These are phyloP conservation scores for Massariosphaeria phaeospora DNA, from an alignment of 495 filamentous ascomycete species.

Conservation along the genomic window DNA sequence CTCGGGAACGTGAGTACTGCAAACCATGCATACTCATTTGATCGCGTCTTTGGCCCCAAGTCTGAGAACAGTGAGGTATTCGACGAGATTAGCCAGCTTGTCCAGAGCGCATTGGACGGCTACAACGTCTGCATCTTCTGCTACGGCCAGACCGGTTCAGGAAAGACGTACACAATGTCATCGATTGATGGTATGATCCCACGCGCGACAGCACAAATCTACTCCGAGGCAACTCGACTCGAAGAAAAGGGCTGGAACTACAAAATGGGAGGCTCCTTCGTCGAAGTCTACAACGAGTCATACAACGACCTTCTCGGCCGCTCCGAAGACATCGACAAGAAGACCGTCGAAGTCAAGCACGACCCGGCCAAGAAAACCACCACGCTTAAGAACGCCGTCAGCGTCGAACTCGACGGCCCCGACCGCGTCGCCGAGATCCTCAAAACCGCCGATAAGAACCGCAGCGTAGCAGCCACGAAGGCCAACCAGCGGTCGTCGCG, in stretches of 20 bases:
- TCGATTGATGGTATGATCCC: conserved; percentile 93
- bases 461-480: conserved; percentile 90
- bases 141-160: conserved; percentile 95
- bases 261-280: conserved; percentile 87
- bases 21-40: conserved; percentile 82
- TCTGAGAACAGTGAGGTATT: conserved; percentile 83
- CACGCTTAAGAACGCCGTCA: conserved; percentile 74
- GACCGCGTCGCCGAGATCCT: conserved; percentile 76
- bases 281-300: conserved; percentile 99
- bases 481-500: conserved; percentile 92
- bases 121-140: conserved; percentile 99
- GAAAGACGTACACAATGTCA: conserved; percentile 97
- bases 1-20: conserved; percentile 69
- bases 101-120: conserved; percentile 92
- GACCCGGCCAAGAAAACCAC: conserved; percentile 77
- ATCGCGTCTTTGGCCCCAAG: conserved; percentile 80
- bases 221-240: conserved; percentile 72
- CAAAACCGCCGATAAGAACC: conserved; percentile 69
- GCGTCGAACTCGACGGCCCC: conserved; percentile 70
- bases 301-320: conserved; percentile 86
- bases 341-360: conserved; percentile 89
- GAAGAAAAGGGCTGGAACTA: conserved; percentile 93
- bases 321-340: conserved; percentile 69
- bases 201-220: conserved; percentile 85
- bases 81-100: conserved; percentile 93